Evolutionary conservation across 495 filamentous ascomycete species (phyloP).

Genomic region (Aspergillus biplanus): DNA sequence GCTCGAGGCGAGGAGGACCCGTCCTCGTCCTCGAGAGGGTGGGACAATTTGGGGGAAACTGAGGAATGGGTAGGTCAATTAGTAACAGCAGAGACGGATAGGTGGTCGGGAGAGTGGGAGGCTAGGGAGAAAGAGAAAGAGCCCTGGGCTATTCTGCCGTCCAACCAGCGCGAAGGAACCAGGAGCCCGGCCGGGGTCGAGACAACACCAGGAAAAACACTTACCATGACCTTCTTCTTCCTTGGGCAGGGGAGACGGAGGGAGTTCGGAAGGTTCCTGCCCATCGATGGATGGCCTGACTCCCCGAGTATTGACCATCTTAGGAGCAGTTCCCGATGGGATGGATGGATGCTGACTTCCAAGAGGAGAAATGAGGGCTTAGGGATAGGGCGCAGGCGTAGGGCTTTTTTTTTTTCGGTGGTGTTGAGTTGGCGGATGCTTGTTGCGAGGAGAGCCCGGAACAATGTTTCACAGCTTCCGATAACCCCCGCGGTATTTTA

Average conservation of each 20-base stretch:
- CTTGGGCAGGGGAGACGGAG: conserved; percentile 33
- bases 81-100: neutral
- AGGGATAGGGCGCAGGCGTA: conserved; percentile 54
- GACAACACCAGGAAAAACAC: conserved; percentile 19
- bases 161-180: neutral
- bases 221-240: conserved; percentile 44
- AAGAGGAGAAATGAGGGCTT: conserved; percentile 59
- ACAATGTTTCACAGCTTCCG: neutral
- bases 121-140: neutral
- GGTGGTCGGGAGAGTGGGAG: neutral
- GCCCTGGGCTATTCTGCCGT: neutral
- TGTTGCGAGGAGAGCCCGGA: neutral
- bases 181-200: neutral
- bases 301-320: conserved; percentile 42
- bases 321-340: conserved; percentile 25
- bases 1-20: conserved; percentile 39
- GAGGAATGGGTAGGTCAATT: neutral
- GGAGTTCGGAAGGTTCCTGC: conserved; percentile 34
- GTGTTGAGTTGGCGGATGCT: conserved; percentile 5
- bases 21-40: conserved; percentile 40
- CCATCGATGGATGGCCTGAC: conserved; percentile 37
- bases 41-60: conserved; percentile 37
- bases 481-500: neutral
- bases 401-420: conserved; percentile 31
- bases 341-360: conserved; percentile 42